Percentiles rank a stretch among this genome's conserved stretches.
Conservation (phyloP, 2,329 filamentous ascomycete genomes). For the Seiridium unicorne region DNA sequence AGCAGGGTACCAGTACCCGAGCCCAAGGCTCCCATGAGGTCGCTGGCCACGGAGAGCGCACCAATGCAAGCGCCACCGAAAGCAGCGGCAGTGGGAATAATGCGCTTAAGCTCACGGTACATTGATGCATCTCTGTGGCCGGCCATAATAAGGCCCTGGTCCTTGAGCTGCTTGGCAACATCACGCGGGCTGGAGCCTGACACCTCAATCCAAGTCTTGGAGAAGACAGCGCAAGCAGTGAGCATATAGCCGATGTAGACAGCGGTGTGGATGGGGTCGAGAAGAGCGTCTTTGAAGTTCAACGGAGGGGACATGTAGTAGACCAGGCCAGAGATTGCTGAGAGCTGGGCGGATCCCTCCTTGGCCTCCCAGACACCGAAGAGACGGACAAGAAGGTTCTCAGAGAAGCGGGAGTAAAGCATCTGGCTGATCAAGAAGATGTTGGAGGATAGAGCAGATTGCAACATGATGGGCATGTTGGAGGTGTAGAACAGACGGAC, state of each 20-base stretch:
- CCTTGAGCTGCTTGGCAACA: slow-evolving; percentile 99
- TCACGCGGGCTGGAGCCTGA: slow-evolving; percentile 96
- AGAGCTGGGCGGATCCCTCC: slow-evolving; percentile 93
- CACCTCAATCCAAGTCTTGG: slow-evolving; percentile 99
- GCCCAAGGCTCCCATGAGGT: slow-evolving; percentile 92
- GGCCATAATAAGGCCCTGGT: slow-evolving; percentile 98
- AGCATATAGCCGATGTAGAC: slow-evolving; percentile 98
- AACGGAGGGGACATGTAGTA: slow-evolving; percentile 99
- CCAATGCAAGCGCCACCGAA: slow-evolving; percentile 99
- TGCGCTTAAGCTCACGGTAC: slow-evolving; percentile 99
- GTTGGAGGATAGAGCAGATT: slow-evolving; percentile 97
- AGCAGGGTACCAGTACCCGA: slow-evolving; percentile 97
- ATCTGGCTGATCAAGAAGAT: slow-evolving; percentile 99
- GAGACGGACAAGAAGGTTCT: slow-evolving; percentile 96
- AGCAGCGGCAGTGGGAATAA: slow-evolving; percentile 95
- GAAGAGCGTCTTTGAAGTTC: slow-evolving; percentile 94
- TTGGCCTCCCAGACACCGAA: slow-evolving; percentile 98
- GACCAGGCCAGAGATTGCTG: slow-evolving; percentile 87
- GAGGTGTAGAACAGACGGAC: slow-evolving; percentile 99
- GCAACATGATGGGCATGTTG: slow-evolving; percentile 99
- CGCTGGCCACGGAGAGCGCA: slow-evolving; percentile 90
- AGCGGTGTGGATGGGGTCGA: slow-evolving; percentile 94
- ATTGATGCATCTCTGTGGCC: slow-evolving; percentile 99
- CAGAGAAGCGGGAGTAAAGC: slow-evolving; percentile 98
- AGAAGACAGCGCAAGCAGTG: slow-evolving; percentile 95